phyloP scores from a whole-genome alignment of 2,329 filamentous ascomycete genomes.

The Didymella sp. region DNA sequence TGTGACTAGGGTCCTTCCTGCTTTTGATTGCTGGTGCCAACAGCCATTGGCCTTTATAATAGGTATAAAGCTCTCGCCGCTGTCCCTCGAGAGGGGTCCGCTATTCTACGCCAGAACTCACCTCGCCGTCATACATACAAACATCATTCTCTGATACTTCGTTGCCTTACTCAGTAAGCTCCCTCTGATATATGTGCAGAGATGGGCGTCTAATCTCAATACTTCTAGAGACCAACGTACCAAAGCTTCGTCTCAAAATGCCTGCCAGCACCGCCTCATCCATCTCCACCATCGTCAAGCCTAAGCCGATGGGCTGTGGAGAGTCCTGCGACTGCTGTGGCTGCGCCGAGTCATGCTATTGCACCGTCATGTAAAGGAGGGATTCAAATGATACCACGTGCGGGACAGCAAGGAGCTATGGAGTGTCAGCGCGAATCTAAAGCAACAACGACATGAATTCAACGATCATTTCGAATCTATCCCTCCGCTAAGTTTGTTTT shows the following conservation, averaged over 20 bases:
- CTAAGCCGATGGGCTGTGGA: constrained; percentile 46
- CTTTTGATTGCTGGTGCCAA: background rate
- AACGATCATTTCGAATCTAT: background rate
- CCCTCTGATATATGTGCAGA: too few species aligned
- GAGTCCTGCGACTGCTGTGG: constrained; percentile 50
- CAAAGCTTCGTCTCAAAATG: constrained; percentile 32
- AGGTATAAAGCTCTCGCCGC: constrained; percentile 6
- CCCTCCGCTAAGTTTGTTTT: background rate
- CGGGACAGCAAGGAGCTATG: background rate
- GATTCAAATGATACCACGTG: background rate
- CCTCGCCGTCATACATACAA: background rate
- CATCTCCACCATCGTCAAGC: constrained; percentile 49
- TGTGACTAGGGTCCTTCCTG: background rate
- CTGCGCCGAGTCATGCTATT: constrained; percentile 49
- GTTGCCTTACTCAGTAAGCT: background rate
- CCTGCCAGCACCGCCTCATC: constrained; percentile 44
- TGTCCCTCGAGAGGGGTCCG: background rate
- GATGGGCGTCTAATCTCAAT: background rate
- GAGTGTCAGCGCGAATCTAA: background rate
- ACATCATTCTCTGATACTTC: background rate
- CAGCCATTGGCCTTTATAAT: background rate
- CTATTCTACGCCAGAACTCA: background rate
- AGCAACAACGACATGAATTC: constrained; percentile 2
- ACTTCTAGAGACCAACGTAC: background rate
- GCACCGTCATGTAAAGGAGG: constrained; percentile 43